phyloP scores from a whole-genome alignment of 2,329 filamentous ascomycete species.

The Madurella fahalii region DNA sequence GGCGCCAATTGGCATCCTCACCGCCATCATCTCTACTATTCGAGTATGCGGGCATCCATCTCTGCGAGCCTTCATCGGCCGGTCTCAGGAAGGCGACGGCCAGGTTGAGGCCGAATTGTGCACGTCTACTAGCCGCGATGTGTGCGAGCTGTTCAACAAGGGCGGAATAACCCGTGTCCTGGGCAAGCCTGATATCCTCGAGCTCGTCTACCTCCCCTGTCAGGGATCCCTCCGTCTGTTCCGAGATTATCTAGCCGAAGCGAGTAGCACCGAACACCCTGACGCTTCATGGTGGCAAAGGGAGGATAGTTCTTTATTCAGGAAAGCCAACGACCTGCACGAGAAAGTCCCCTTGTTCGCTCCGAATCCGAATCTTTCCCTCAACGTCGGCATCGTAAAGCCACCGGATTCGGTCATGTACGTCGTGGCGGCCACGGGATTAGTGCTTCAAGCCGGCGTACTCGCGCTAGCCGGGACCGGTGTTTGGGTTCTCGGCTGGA shows the following conservation, averaged over 20 bases:
- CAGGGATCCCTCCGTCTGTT: no score
- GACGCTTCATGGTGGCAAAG: no score
- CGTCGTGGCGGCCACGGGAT: background rate
- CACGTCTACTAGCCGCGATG: conserved; percentile 37
- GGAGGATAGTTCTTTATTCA: no score
- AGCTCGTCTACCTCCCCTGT: no score
- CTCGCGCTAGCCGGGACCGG: background rate
- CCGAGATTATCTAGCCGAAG: no score
- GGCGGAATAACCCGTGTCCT: conserved; percentile 32
- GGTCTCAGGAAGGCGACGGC: conserved; percentile 34
- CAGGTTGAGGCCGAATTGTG: conserved; percentile 37
- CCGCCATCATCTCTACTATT: conserved; percentile 32
- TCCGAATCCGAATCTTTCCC: conserved; percentile 10
- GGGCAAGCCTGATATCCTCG: conserved; percentile 32
- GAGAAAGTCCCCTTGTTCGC: no score
- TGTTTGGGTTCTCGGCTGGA: no score
- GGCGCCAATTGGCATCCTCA: conserved; percentile 39
- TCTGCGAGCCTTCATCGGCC: conserved; percentile 37
- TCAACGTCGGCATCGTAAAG: conserved; percentile 11
- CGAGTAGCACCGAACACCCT: no score
- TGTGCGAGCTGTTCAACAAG: conserved; percentile 38
- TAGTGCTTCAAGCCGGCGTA: conserved; percentile 1
- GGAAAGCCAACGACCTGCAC: no score
- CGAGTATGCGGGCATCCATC: conserved; percentile 30
- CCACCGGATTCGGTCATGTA: background rate